Evolutionary conservation across 192 early-diverging fungal species (phyloP), one percentile per base, ranked within the genome.

Genomic region (Geosiphon pyriformis): DNA sequence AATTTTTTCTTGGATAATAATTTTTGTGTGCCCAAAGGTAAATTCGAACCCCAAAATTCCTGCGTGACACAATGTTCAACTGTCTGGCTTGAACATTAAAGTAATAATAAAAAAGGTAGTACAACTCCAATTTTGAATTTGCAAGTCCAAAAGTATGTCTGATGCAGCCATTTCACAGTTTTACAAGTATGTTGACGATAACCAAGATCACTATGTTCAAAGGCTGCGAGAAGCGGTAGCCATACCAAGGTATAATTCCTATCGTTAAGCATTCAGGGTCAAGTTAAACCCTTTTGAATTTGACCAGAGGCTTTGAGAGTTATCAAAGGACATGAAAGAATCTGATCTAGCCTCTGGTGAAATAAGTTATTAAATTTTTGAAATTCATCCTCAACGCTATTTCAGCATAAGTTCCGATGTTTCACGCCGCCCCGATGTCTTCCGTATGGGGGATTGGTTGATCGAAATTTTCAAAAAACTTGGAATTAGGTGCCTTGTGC

Each of bases 381-480:
- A n/a, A n/a, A n/a, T n/a, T n/a, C n/a, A n/a, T n/a, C n/a, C 26
- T 8, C 8, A 31, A 22, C 12, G 47, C 47, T 42, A 46, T 18
- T 67, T 63, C 71, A 90, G 88, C 79, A 84, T 88, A 60, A 90
- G 87, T 74, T 79, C 85, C 67, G 90, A 92, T 57, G 87, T 84
- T 23, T 70, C 73, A 48, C 77, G 82, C 69, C 91, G 96, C 49
- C 78, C 77, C 42, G 86, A 95, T 3, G 95, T 97, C 2, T 81
- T 92, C 67, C 78, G 80, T 23, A 98, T 98, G 96, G 91, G 89
- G 52, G 81, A 92, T 61, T 98, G 90, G 86, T 79, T 98, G 51
- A 76, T 84, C 51, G 68, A 76, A 29, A 84, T 93, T 72, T 83
- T 94, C 75, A 76, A 89, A 71, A 73, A 73, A 27, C 80, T 92